These are phyloP conservation scores for Candida tibetensis DNA, from an alignment of 805 yeast genomes.

Conservation along the genomic window DNA sequence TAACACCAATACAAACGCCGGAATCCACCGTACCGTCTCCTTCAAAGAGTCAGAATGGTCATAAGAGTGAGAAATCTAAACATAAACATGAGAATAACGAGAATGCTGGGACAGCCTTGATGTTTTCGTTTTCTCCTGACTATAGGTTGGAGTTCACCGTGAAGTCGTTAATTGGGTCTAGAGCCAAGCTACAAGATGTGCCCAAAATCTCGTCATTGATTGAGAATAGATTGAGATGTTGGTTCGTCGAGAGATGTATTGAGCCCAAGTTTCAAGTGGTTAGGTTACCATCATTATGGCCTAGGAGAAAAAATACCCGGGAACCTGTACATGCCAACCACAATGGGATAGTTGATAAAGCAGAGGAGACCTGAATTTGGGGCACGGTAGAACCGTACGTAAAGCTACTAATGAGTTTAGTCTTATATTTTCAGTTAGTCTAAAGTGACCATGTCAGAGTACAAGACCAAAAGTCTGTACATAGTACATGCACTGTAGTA, in stretches of 20 bases:
- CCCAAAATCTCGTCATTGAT: constrained; percentile 87
- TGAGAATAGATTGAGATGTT: constrained; percentile 75
- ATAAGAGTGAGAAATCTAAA: background rate
- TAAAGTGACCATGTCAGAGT: too few relatives aligned
- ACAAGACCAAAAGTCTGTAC: too few relatives aligned
- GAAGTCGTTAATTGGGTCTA: constrained; percentile 87
- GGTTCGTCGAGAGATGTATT: constrained; percentile 92
- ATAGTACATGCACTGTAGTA: too few relatives aligned
- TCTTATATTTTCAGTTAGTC: too few relatives aligned
- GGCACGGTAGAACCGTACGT: too few relatives aligned
- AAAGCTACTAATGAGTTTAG: too few relatives aligned
- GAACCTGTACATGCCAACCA: constrained; percentile 18
- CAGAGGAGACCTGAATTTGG: constrained; percentile 12
- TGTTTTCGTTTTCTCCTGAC: constrained; percentile 90
- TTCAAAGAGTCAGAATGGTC: background rate
- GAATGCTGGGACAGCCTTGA: constrained; percentile 60
- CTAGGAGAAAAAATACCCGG: constrained; percentile 43
- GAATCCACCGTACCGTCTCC: constrained; percentile 2
- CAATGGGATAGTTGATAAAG: constrained; percentile 18
- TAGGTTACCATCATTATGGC: constrained; percentile 85
- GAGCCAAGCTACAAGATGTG: constrained; percentile 87
- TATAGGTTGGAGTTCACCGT: constrained; percentile 84
- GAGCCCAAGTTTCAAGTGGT: constrained; percentile 91
- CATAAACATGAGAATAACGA: constrained; percentile 8
- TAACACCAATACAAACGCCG: background rate